These are phyloP conservation scores for Trichoderma sp. DNA, from an alignment of 2,329 filamentous ascomycete genomes.

Conservation along the genomic window DNA sequence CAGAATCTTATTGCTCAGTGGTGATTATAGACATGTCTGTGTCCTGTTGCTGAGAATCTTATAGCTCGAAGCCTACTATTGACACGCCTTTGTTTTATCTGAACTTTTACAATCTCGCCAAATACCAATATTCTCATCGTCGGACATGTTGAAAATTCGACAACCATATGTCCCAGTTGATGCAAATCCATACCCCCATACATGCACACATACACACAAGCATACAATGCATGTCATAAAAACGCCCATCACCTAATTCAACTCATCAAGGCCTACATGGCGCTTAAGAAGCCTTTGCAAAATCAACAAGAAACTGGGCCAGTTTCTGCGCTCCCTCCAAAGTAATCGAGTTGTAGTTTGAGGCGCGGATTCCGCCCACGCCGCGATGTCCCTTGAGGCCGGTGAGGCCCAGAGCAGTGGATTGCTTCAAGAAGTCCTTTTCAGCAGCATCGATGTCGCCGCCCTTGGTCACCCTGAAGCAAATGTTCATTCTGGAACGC, in stretches of 20 bases:
- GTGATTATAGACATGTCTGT: neutral
- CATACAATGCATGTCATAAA: neutral
- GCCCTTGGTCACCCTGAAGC: constrained; percentile 69
- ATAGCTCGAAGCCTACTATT: neutral
- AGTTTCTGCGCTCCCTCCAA: constrained; percentile 66
- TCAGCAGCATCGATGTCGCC: constrained; percentile 68
- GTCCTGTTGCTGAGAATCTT: neutral
- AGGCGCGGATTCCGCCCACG: constrained; percentile 80
- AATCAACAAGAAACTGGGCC: constrained; percentile 58
- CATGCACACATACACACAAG: neutral
- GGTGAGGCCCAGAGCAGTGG: constrained; percentile 63
- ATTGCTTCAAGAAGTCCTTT: constrained; percentile 67
- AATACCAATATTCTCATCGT: neutral
- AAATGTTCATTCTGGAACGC: constrained; percentile 92
- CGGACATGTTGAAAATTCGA: constrained; percentile 16
- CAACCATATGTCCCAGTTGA: neutral
- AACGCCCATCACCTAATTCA: neutral
- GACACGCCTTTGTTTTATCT: neutral
- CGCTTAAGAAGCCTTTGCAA: constrained; percentile 42
- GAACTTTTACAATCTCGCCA: neutral
- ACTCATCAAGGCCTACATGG: neutral
- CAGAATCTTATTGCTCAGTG: neutral
- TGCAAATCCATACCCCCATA: neutral
- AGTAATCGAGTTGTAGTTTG: constrained; percentile 85
- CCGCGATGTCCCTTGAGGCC: constrained; percentile 84